Base-by-base conservation (phyloP, 106 monocot species). In the Xerophyta viscosa region DNA sequence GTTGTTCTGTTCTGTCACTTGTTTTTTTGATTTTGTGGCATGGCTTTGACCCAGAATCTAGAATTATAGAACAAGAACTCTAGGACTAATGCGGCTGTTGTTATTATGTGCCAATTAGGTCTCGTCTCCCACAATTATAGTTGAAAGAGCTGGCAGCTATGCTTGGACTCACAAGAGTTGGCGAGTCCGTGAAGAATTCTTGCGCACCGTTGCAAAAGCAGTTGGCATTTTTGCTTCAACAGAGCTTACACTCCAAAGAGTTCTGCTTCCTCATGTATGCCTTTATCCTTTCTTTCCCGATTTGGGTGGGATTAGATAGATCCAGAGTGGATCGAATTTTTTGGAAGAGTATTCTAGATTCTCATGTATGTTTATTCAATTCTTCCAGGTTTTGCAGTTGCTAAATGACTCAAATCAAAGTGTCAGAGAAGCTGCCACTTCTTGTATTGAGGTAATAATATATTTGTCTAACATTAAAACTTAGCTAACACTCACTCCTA, bases 161-260 rank as follows among this genome's bases (percentile, higher is more conserved):
- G 96, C 96, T 1, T 98, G 96, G 96, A 56, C 50, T 44, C 88
- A 98, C 70, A 89, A 74, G 74, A 98, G 96, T 48, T 98, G 96
- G 96, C 81, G 88, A 64, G 85, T 89, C 8, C 72, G 96, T 17
- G 96, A 98, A 73, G 96, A 98, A 51, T 98, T 89, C 72, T 73
- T 72, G 15, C 75, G 89, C 10, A 89, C 96, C 21, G 96, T 89
- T 56, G 70, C 82, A 20, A 46, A 82, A 33, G 89, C 96, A 21
- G 71, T 89, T 63, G 82, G 89, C 13, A 89, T 98, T 56, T 98
- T 98, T 73, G 86, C 89, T 56, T 82, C 96, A 17, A 86, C 89
- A 1, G 96, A 98, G 58, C 89, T 89, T 44, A 66, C 96, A 44
- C 71, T 98, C 51, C 85, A 81, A 57, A 72, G 96, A 26, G 76